Conservation (phyloP, 2,329 filamentous ascomycete genomes). For the Colletotrichum agaves region DNA sequence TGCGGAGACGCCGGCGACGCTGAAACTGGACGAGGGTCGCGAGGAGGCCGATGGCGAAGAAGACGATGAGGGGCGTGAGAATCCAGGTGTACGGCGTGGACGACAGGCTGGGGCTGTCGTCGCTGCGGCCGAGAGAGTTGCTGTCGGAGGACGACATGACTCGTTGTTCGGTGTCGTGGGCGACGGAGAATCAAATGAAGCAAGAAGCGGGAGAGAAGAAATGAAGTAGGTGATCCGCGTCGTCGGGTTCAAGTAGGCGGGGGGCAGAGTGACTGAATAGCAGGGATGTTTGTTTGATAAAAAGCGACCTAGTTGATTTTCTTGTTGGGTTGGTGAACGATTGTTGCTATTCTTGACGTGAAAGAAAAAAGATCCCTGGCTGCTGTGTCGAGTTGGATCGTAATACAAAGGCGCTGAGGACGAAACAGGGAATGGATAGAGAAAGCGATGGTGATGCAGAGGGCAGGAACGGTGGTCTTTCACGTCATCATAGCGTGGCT, state of each 20-base stretch:
- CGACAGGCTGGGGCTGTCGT: slow-evolving; percentile 44
- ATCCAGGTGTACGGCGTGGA: slow-evolving; percentile 68
- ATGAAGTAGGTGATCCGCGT: slow-evolving; percentile 1
- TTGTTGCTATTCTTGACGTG: slow-evolving; percentile 15
- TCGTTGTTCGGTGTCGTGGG: not conserved
- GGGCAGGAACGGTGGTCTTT: slow-evolving; percentile 28
- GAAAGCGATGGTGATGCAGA: slow-evolving; percentile 29
- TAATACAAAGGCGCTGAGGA: slow-evolving; percentile 22
- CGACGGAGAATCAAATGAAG: not conserved
- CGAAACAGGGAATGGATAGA: slow-evolving; percentile 29
- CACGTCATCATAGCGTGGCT: slow-evolving; percentile 37
- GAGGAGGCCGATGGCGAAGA: slow-evolving; percentile 52
- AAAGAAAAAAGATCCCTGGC: slow-evolving; percentile 12
- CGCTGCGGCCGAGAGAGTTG: slow-evolving; percentile 6
- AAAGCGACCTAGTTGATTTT: slow-evolving; percentile 7
- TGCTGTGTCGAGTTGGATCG: slow-evolving; percentile 6
- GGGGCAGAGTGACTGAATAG: not conserved
- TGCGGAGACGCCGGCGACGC: slow-evolving; percentile 48
- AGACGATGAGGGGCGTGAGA: slow-evolving; percentile 59
- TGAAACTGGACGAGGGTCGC: slow-evolving; percentile 56
- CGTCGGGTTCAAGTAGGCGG: slow-evolving; percentile 13
- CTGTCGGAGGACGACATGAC: slow-evolving; percentile 29
- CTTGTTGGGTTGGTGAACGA: slow-evolving; percentile 9
- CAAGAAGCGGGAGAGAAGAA: not conserved
- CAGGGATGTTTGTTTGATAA: not conserved